Evolutionary conservation across 1,139 yeast genomes (phyloP).

Genomic region (Debaryomyces sp.): DNA sequence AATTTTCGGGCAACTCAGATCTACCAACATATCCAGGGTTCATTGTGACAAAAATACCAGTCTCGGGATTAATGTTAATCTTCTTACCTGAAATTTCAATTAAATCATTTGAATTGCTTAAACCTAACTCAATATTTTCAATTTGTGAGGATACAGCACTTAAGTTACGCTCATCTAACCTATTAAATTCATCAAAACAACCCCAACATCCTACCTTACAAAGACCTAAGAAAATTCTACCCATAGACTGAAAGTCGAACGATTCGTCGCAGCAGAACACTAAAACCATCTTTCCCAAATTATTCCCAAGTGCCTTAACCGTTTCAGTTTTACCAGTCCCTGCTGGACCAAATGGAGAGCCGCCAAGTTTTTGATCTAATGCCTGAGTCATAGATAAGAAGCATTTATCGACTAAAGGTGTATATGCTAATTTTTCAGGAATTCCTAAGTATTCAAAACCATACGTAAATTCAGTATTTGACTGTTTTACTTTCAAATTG

Average conservation of each 20-base stretch:
- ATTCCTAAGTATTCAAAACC: constrained; percentile 87
- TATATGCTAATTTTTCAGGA: constrained; percentile 73
- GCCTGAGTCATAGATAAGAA: constrained; percentile 78
- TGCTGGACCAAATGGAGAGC: constrained; percentile 95
- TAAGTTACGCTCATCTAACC: constrained; percentile 69
- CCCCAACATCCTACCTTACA: constrained; percentile 93
- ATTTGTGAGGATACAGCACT: constrained; percentile 88
- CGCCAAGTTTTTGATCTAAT: constrained; percentile 74
- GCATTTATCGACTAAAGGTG: constrained; percentile 70
- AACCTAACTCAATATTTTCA: constrained; percentile 66
- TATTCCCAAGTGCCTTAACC: constrained; percentile 80
- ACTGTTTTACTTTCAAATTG: constrained; percentile 55
- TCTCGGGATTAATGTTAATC: constrained; percentile 47
- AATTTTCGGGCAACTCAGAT: constrained; percentile 79
- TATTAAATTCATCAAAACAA: constrained; percentile 93
- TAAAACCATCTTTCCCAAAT: constrained; percentile 77
- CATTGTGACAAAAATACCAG: constrained; percentile 88
- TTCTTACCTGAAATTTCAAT: constrained; percentile 55
- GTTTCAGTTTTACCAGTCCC: constrained; percentile 98
- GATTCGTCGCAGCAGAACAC: constrained; percentile 93
- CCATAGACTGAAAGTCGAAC: constrained; percentile 81
- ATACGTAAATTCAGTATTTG: constrained; percentile 55
- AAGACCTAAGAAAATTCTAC: constrained; percentile 79
- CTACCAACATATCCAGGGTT: constrained; percentile 91
- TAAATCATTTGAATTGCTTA: constrained; percentile 23